Evolutionary conservation across 257 asterid genomes (phyloP), one percentile per base, ranked within the genome.

Genomic region (Ligustrum vulgare): DNA sequence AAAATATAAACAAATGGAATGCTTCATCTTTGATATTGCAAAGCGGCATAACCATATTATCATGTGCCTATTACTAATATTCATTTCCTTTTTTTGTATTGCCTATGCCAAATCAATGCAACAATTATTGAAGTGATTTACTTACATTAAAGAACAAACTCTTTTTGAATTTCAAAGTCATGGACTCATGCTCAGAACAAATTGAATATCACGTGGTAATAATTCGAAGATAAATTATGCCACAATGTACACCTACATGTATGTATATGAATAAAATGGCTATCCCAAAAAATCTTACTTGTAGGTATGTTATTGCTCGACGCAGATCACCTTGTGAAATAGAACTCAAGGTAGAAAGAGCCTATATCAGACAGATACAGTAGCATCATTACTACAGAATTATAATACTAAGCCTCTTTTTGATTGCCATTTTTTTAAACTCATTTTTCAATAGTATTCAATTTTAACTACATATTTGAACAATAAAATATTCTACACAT

Each of bases 261-360:
- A 67, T 54, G 1, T 5, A 32, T 73, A 56, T n/a, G 54, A 49
- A 32, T 28, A 73, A 70, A 75, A 60, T 37, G 70, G 51, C 22
- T 28, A 64, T 54, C 18, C 32, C 8, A 63, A 20, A 3, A 31
- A 33, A 79, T 76, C 92, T 78, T 88, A 94, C 98, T 84, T 94
- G 99, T 74, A 94, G 86, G 85, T 87, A 94, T 60, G 99, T 92
- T 79, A 94, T 94, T 37, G 96, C 99, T 73, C 98, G 92, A 36
- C 97, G 93, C 56, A 94, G 84, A 85, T 94, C 99, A 74, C 99
- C 99, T 83, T 91, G 98, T 13, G 99, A 92, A 77, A 94, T 92
- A 73, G 95, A 84, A 81, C 96, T 91, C 78, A 94, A 84, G 73
- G 97, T 86, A 75, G 94, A 81, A 81, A 92, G 96, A 77, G 98